Conservation (phyloP, 768 basidiomycete species). For the Auriscalpium vulgare region DNA sequence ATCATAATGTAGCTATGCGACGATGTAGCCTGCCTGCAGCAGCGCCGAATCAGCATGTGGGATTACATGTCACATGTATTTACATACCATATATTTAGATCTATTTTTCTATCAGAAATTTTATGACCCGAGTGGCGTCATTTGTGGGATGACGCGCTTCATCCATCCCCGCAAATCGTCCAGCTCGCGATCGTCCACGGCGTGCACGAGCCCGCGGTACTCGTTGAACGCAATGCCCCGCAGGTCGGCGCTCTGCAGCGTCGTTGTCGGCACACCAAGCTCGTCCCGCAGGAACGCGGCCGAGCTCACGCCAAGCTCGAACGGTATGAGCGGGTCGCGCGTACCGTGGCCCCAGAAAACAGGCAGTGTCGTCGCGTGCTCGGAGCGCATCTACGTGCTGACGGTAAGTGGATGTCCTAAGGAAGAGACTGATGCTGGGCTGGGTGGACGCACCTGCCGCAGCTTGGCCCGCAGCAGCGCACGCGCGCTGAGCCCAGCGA, state of each 20-base stretch:
- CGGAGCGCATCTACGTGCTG: slow-evolving; percentile 45
- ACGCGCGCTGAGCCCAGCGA: slow-evolving; percentile 74
- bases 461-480: slow-evolving; percentile 60
- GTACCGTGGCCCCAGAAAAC: slow-evolving; percentile 87
- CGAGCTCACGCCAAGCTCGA: slow-evolving; percentile 44
- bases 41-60: too few relatives aligned
- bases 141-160: slow-evolving; percentile 40
- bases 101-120: too few relatives aligned
- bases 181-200: slow-evolving; percentile 55
- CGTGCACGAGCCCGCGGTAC: slow-evolving; percentile 65
- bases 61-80: too few relatives aligned
- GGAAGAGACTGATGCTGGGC: background rate
- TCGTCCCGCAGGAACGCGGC: slow-evolving; percentile 45
- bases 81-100: too few relatives aligned
- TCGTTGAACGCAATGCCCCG: slow-evolving; percentile 59
- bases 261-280: slow-evolving; percentile 35
- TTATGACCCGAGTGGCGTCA: too few relatives aligned
- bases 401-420: background rate
- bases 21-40: too few relatives aligned
- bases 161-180: slow-evolving; percentile 68
- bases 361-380: slow-evolving; percentile 53
- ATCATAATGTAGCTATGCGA: too few relatives aligned
- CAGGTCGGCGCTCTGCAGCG: slow-evolving; percentile 28
- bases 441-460: slow-evolving; percentile 42
- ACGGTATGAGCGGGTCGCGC: slow-evolving; percentile 64